Conservation (phyloP, 2,329 filamentous ascomycete species). For the Blastomyces parvus region DNA sequence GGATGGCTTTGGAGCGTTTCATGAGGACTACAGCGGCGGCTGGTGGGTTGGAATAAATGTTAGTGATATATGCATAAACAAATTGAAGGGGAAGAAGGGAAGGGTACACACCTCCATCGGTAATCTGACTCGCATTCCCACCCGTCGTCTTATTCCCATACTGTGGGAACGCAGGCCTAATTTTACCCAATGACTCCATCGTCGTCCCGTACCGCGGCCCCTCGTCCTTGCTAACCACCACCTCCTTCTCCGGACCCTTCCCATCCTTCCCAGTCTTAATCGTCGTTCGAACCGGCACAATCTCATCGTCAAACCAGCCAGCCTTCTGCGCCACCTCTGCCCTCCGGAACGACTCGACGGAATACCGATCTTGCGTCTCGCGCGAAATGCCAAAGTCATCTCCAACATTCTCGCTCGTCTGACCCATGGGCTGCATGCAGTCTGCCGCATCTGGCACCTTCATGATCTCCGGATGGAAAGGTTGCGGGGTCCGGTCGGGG, state of each 20-base stretch:
- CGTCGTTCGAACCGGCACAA: constrained; percentile 72
- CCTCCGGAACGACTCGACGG: constrained; percentile 75
- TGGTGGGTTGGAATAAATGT: constrained; percentile 1
- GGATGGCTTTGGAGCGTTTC: constrained; percentile 85
- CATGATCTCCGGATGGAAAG: constrained; percentile 70
- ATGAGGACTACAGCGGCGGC: constrained; percentile 55
- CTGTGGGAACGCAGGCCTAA: constrained; percentile 80
- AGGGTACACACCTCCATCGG: constrained; percentile 60
- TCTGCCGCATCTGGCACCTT: constrained; percentile 68
- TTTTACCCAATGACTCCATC: constrained; percentile 68
- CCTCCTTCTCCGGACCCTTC: constrained; percentile 62
- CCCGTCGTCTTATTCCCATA: constrained; percentile 81
- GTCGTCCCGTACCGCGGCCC: constrained; percentile 88
- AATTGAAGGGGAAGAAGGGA: constrained; percentile 11
- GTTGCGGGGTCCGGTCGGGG: constrained; percentile 54
- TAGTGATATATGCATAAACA: neutral
- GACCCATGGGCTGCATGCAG: constrained; percentile 93
- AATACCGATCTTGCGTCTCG: constrained; percentile 72
- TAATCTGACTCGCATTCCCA: constrained; percentile 90
- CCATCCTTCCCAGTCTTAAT: constrained; percentile 64
- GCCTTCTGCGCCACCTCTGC: constrained; percentile 86
- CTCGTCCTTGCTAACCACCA: constrained; percentile 78
- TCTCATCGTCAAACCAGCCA: constrained; percentile 89
- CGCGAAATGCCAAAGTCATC: constrained; percentile 78
- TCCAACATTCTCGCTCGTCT: constrained; percentile 93